Evolutionary conservation across 345 rosid species (phyloP), one percentile per base, ranked within the genome.

Genomic region (Syzygium oleosum): DNA sequence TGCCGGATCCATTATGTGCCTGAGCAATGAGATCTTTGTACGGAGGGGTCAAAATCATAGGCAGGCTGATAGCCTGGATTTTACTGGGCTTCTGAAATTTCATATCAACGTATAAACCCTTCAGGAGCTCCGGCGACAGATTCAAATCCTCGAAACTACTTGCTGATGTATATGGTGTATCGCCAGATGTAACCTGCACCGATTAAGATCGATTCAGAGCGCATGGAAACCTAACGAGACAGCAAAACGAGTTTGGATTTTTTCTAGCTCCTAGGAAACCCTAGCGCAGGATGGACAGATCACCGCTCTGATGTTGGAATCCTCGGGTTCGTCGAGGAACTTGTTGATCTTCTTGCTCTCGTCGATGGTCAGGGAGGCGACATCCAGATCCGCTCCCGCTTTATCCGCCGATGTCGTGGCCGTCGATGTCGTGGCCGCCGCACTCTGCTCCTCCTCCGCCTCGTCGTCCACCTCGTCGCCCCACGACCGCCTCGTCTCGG

Each of bases 1-100:
- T 98, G 8, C 99, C 99, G 80, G 98, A 96, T 79, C 99, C 99
- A 86, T 96, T 98, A 87, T 94, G 99, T 1, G 99, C 99, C 90
- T 98, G 99, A 14, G 99, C 99, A 19, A 98, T 92, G 85, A 98
- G 90, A 91, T 98, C 91, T 91, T 94, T 94, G 90, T 92, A 89
- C 2, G 99, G 99, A 22, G 99, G 97, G 13, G 94, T 96, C 90
- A 98, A 87, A 11, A 98, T 98, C 99, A 98, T 98, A 0, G 99
- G 99, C 87, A 98, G 91, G 87, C 95, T 98, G 53, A 96, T 93
- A 4, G 98, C 98, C 91, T 98, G 99, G 68, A 98, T 96, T 94
- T 96, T 96, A 86, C 99, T 98, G 3, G 99, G 99, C 90, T 96
- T 96, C 87, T 95, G 91, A 61, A 98, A 98, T 68, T 94, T 96